A percentile compares a stretch with the other conserved stretches of the same genome.
phyloP scores from a whole-genome alignment of 805 yeast species.

The Cyberlindnera subsufficiens region DNA sequence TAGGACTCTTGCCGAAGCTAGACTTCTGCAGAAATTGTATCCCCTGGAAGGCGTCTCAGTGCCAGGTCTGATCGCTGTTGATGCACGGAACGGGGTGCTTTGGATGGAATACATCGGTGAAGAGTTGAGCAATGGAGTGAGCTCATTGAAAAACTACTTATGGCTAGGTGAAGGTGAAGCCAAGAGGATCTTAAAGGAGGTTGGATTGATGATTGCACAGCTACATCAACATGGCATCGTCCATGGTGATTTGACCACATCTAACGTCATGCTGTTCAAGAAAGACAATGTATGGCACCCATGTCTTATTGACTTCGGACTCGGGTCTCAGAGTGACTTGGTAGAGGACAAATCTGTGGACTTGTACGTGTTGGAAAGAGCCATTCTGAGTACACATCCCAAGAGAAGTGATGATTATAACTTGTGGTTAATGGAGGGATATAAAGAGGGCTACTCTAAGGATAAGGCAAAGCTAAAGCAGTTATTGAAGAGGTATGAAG shows the following conservation, averaged over 20 bases:
- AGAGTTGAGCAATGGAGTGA: slow-evolving; percentile 40
- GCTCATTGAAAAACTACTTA: slow-evolving; percentile 67
- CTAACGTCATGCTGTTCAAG: slow-evolving; percentile 60
- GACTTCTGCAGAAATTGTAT: slow-evolving; percentile 56
- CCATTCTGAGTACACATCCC: slow-evolving; percentile 88
- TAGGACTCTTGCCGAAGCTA: slow-evolving; percentile 80
- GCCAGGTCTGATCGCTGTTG: slow-evolving; percentile 73
- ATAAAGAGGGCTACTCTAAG: slow-evolving; percentile 33
- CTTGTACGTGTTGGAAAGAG: slow-evolving; percentile 87
- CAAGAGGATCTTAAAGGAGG: slow-evolving; percentile 35
- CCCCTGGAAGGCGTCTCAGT: slow-evolving; percentile 47
- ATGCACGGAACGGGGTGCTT: slow-evolving; percentile 69
- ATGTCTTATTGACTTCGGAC: slow-evolving; percentile 83
- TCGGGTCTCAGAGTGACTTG: slow-evolving; percentile 67
- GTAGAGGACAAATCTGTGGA: slow-evolving; percentile 98
- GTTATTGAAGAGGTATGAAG: slow-evolving; percentile 61
- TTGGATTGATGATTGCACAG: slow-evolving; percentile 63
- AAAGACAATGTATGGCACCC: slow-evolving; percentile 33
- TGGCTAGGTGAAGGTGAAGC: slow-evolving; percentile 37
- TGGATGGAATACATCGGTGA: slow-evolving; percentile 85
- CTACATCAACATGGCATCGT: slow-evolving; percentile 74
- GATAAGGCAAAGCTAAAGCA: slow-evolving; percentile 42
- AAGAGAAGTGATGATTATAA: slow-evolving; percentile 57
- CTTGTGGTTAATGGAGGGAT: slow-evolving; percentile 70
- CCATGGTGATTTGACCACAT: slow-evolving; percentile 93